These are phyloP conservation scores for Alliaria petiolata DNA, from an alignment of 345 rosid species.

Conservation along the genomic window DNA sequence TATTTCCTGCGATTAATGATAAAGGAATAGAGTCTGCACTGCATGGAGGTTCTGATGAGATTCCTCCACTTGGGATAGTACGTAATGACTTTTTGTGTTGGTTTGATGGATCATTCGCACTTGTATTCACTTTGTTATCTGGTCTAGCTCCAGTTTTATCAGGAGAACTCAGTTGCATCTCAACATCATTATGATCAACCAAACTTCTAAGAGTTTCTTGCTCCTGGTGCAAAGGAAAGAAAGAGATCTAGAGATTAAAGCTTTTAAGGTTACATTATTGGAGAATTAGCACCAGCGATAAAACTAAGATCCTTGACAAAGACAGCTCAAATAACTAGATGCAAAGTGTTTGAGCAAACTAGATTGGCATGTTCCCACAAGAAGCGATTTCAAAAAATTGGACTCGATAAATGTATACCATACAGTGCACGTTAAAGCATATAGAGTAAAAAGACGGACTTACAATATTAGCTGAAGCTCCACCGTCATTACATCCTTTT, in stretches of 20 bases:
- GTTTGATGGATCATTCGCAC: conserved; percentile 39
- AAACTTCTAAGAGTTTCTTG: conserved; percentile 46
- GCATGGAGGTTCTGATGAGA: conserved; percentile 41
- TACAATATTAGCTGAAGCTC: conserved; percentile 35
- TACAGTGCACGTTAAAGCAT: conserved; percentile 8
- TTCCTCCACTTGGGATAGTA: conserved; percentile 31
- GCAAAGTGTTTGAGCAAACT: conserved; percentile 1
- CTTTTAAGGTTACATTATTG: background rate
- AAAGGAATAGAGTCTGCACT: conserved; percentile 27
- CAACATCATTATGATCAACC: conserved; percentile 45
- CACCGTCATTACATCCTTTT: conserved; percentile 27
- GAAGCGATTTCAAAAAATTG: conserved; percentile 7
- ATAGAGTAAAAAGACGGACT: conserved; percentile 28
- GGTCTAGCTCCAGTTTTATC: conserved; percentile 51
- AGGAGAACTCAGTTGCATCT: conserved; percentile 27
- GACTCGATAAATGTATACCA: background rate
- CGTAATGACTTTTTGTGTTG: conserved; percentile 35
- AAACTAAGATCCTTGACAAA: conserved; percentile 7
- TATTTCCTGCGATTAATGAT: conserved; percentile 22
- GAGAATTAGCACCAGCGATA: background rate
- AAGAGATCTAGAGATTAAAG: conserved; percentile 11
- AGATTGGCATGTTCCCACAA: conserved; percentile 1
- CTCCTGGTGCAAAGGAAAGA: conserved; percentile 39
- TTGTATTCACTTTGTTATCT: conserved; percentile 32
- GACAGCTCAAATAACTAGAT: conserved; percentile 13